Evolutionary conservation across 2,329 filamentous ascomycete genomes (phyloP).

Genomic region (Diplodia intermedia): DNA sequence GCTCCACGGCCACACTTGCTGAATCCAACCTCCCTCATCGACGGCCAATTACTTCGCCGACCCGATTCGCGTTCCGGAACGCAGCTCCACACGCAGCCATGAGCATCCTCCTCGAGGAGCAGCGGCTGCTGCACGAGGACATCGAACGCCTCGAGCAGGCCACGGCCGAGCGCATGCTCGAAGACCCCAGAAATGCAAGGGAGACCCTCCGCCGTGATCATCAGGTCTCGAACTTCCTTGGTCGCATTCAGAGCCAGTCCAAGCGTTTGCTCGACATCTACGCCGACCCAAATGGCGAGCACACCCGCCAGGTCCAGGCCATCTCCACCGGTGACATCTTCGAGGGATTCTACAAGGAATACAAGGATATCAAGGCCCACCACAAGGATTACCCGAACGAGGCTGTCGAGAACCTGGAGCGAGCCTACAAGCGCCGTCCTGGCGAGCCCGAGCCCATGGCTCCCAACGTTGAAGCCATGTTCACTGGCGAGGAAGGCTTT

Average conservation of each 20-base stretch:
- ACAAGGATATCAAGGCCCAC: conserved; percentile 81
- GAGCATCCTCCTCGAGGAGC: conserved; percentile 78
- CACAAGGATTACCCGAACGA: conserved; percentile 93
- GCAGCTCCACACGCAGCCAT: conserved; percentile 53
- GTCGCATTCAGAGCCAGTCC: conserved; percentile 87
- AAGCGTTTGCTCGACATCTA: conserved; percentile 82
- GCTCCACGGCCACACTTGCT: background rate
- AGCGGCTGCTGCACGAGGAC: conserved; percentile 94
- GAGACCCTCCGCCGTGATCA: conserved; percentile 91
- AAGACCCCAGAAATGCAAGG: conserved; percentile 87
- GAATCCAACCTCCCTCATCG: background rate
- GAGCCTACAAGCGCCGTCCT: conserved; percentile 79
- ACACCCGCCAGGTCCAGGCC: conserved; percentile 79
- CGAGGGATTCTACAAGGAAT: conserved; percentile 87
- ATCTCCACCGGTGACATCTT: conserved; percentile 87
- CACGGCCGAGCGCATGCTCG: conserved; percentile 83
- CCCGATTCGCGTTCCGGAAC: background rate
- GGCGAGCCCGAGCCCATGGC: conserved; percentile 66
- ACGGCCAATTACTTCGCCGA: background rate
- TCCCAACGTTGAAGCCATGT: conserved; percentile 84
- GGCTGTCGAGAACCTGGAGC: conserved; percentile 92
- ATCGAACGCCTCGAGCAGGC: conserved; percentile 94
- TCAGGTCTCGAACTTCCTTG: conserved; percentile 84
- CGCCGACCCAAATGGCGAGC: conserved; percentile 74
- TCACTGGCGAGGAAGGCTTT: conserved; percentile 93